These are phyloP conservation scores for Gossypium trilobum DNA, from an alignment of 441 rosid genomes.

Conservation along the genomic window DNA sequence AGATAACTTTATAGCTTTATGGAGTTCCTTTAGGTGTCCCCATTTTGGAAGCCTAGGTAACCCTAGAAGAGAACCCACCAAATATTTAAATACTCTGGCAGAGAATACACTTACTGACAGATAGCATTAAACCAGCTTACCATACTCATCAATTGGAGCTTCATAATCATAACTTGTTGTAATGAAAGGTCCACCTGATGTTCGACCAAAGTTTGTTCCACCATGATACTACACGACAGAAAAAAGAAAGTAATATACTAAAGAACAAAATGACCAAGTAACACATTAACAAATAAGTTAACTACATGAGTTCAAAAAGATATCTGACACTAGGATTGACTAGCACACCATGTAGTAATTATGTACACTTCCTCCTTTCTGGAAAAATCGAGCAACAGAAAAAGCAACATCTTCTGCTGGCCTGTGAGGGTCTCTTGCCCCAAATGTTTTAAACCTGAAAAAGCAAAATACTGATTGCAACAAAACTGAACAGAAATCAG, in stretches of 20 bases:
- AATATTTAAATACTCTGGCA: neutral
- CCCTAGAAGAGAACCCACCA: conserved; percentile 36
- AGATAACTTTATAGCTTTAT: conserved; percentile 64
- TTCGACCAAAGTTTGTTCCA: conserved; percentile 92
- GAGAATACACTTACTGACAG: neutral
- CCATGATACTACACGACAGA: conserved; percentile 66
- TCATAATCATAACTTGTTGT: conserved; percentile 96
- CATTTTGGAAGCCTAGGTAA: conserved; percentile 87
- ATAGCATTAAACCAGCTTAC: conserved; percentile 29
- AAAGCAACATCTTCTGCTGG: conserved; percentile 84
- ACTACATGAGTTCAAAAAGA: neutral
- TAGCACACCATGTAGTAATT: conserved; percentile 79
- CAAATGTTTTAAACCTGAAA: conserved; percentile 83
- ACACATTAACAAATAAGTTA: neutral
- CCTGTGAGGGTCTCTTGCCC: conserved; percentile 82
- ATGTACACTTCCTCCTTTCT: conserved; percentile 77
- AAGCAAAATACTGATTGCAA: neutral
- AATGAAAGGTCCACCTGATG: conserved; percentile 90
- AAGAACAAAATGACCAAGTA: neutral
- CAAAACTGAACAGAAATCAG: neutral
- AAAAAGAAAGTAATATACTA: conserved; percentile 6
- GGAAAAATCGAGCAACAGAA: conserved; percentile 86
- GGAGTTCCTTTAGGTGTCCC: conserved; percentile 91
- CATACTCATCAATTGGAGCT: conserved; percentile 96
- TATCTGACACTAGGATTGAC: conserved; percentile 10